Evolutionary conservation across 2,329 filamentous ascomycete species (phyloP).

Genomic region (Apiospora pterosperma): DNA sequence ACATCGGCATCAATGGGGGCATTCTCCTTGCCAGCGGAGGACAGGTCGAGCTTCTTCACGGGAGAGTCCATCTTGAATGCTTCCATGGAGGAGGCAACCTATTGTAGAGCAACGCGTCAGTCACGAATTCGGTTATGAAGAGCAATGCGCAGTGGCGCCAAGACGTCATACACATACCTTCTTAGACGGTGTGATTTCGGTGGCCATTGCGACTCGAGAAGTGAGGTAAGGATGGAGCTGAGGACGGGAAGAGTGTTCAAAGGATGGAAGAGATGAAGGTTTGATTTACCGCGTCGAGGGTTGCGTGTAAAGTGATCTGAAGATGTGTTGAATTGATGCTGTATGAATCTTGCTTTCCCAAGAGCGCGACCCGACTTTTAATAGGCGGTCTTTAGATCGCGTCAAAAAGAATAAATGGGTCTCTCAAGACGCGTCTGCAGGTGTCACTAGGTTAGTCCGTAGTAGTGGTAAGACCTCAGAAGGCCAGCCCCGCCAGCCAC

Average conservation of each 20-base stretch:
- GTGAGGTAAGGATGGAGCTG: conserved; percentile 11
- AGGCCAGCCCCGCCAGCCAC: not conserved
- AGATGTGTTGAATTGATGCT: conserved; percentile 5
- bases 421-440: not conserved
- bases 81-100: conserved; percentile 86
- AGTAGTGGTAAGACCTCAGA: too few relatives aligned
- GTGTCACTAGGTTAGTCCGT: too few relatives aligned
- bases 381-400: not conserved
- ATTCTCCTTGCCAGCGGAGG: conserved; percentile 79
- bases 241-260: conserved; percentile 13
- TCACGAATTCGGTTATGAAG: conserved; percentile 16
- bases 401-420: not conserved
- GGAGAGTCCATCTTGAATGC: conserved; percentile 91
- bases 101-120: conserved; percentile 18
- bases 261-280: conserved; percentile 6
- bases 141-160: conserved; percentile 19
- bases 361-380: conserved; percentile 4
- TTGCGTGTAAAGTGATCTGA: conserved; percentile 3
- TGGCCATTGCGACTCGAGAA: conserved; percentile 59
- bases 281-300: not conserved
- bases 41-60: conserved; percentile 84
- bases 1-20: conserved; percentile 49
- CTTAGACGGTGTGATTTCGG: conserved; percentile 63
- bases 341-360: not conserved
- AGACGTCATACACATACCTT: conserved; percentile 41